Conservation (phyloP, 2,329 filamentous ascomycete genomes). For the Aspergillus sp. region DNA sequence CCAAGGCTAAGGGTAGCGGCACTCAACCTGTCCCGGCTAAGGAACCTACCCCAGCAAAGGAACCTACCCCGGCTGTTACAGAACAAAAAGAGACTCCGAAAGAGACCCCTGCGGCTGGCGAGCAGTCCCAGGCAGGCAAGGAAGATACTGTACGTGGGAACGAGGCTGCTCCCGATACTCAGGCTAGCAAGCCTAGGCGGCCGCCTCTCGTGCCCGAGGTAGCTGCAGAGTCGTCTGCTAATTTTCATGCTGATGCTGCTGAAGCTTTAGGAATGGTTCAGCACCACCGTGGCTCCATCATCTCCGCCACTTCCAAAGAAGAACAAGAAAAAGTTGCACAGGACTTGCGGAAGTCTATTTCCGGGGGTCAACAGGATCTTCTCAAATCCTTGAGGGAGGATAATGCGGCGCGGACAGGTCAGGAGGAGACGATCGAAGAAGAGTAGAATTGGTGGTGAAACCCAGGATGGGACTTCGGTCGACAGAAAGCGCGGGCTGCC, state of each 20-base stretch:
- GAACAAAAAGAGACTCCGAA: slow-evolving; percentile 21
- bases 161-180: slow-evolving; percentile 37
- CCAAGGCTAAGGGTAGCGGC: slow-evolving; percentile 37
- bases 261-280: slow-evolving; percentile 39
- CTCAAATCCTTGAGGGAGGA: slow-evolving; percentile 35
- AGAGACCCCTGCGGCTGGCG: slow-evolving; percentile 5
- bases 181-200: slow-evolving; percentile 26
- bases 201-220: slow-evolving; percentile 38
- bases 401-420: slow-evolving; percentile 25
- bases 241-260: slow-evolving; percentile 41
- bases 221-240: slow-evolving; percentile 42
- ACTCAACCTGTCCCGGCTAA: slow-evolving; percentile 11
- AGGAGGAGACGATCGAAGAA: slow-evolving; percentile 31
- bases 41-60: slow-evolving; percentile 3
- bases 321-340: slow-evolving; percentile 39
- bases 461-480: neutral
- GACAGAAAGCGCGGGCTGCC: neutral
- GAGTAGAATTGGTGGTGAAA: slow-evolving; percentile 16
- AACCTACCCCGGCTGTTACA: slow-evolving; percentile 7
- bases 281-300: slow-evolving; percentile 42
- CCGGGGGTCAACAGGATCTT: slow-evolving; percentile 29
- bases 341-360: slow-evolving; percentile 43
- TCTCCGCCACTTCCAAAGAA: slow-evolving; percentile 36
- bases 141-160: slow-evolving; percentile 26
- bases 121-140: slow-evolving; percentile 20